Percentiles rank a stretch among this genome's conserved stretches.
Evolutionary conservation across 1,139 yeast genomes (phyloP).

Genomic region (Arxiozyma slooffiae): DNA sequence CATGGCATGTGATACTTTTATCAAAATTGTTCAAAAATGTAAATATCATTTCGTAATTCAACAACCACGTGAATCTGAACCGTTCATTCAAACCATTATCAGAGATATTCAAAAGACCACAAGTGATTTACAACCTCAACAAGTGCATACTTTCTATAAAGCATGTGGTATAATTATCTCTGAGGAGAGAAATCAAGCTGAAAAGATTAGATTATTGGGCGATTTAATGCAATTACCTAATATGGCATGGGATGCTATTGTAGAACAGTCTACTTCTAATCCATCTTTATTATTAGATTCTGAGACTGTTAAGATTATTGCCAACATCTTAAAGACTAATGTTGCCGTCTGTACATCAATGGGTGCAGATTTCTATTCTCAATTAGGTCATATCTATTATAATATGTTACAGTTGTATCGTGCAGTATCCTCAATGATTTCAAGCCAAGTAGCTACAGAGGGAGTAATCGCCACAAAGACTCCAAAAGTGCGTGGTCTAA

Average conservation of each 20-base stretch:
- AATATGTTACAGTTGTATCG: constrained; percentile 85
- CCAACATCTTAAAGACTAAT: constrained; percentile 87
- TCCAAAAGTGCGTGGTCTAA: constrained; percentile 86
- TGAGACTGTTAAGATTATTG: constrained; percentile 84
- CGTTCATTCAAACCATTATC: constrained; percentile 86
- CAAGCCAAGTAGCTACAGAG: constrained; percentile 66
- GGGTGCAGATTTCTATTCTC: constrained; percentile 87
- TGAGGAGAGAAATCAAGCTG: constrained; percentile 60
- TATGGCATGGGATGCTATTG: constrained; percentile 86
- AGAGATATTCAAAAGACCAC: constrained; percentile 75
- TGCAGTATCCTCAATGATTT: constrained; percentile 85
- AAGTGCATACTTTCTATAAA: constrained; percentile 93
- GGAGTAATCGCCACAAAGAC: constrained; percentile 89
- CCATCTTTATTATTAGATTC: constrained; percentile 75
- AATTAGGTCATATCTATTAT: constrained; percentile 73
- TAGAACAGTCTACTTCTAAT: constrained; percentile 77
- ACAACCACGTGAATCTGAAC: constrained; percentile 81
- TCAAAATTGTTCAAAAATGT: constrained; percentile 78
- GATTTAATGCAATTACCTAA: constrained; percentile 89
- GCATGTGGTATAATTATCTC: constrained; percentile 93
- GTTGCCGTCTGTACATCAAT: constrained; percentile 88
- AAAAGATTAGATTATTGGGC: constrained; percentile 61
- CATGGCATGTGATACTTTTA: constrained; percentile 98
- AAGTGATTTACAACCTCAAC: constrained; percentile 90
- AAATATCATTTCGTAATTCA: constrained; percentile 87